Evolutionary conservation across 352 stramenopile species (phyloP), one percentile per base, ranked within the genome.

Genomic region (Globisporangium takayamanum): DNA sequence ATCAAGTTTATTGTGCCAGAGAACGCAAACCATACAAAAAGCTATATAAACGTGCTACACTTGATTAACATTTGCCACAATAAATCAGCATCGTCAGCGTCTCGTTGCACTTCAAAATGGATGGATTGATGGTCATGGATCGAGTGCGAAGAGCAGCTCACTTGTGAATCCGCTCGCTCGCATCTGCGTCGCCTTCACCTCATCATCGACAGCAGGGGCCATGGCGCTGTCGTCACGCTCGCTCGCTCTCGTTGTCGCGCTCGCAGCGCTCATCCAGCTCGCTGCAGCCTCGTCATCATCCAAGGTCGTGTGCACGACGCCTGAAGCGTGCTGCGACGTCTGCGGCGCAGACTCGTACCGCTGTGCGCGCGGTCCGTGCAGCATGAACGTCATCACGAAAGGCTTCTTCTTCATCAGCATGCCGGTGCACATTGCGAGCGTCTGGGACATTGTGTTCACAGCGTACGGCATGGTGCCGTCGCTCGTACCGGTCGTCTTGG

Each of bases 401-500:
- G 61, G 57, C 14, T 72, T 82, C 62, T 86, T 86, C 70, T 80
- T 69, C 67, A 72, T 80, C 63, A 84, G 72, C 52, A 44, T 63
- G 36, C 76, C 76, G 28, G 60, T 55, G 0, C 33, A 78, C n/a
- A 48, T 47, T 37, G 52, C 77, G 25, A 64, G 67, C 46, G 68
- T 82, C 65, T 80, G 72, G 71, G 76, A 86, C 53, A 68, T 80
- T 55, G 60, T 75, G 7, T 78, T 80, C 52, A 66, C 62, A 30
- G 74, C 76, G 41, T 86, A 86, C 56, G 66, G 76, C 33, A 80
- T 78, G 60, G 76, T 86, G 47, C 76, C 76, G 53, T 86, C 80
- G 55, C 57, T 84, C 46, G 69, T 79, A 51, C 72, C 63, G 11
- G 62, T 82, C 36, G 53, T 59, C 14, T 41, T 82, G 37, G 63